Conservation (phyloP, 805 yeast genomes). For the Spencermartinsiella europaea region DNA sequence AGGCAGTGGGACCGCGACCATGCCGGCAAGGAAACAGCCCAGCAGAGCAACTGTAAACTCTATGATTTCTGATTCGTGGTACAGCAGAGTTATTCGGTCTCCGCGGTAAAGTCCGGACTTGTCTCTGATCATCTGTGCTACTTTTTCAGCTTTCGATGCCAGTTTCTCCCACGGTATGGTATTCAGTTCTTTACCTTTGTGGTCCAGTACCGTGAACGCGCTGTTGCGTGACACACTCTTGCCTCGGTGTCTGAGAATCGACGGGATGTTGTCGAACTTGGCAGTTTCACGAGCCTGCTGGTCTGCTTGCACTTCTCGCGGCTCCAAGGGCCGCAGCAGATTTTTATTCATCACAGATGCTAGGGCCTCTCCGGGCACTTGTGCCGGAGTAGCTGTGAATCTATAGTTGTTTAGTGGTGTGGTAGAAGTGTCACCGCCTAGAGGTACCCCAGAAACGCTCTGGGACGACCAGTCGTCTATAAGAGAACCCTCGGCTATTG, state of each 20-base stretch:
- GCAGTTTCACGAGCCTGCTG: constrained; percentile 19
- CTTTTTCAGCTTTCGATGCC: constrained; percentile 74
- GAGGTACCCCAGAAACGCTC: neutral
- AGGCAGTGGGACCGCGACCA: constrained; percentile 90
- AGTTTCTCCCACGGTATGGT: constrained; percentile 88
- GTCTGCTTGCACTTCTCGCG: constrained; percentile 41
- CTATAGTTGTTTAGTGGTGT: constrained; percentile 8
- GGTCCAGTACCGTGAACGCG: constrained; percentile 69
- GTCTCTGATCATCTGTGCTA: constrained; percentile 77
- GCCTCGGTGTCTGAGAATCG: constrained; percentile 70
- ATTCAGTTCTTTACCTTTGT: constrained; percentile 72
- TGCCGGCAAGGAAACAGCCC: constrained; percentile 91
- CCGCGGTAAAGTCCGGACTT: constrained; percentile 69
- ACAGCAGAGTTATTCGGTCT: constrained; percentile 79
- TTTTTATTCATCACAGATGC: constrained; percentile 15
- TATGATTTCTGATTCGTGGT: constrained; percentile 74
- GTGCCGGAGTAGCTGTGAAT: constrained; percentile 14
- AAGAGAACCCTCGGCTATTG: neutral
- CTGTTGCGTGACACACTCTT: constrained; percentile 55
- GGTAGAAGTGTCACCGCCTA: neutral
- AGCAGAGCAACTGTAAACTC: constrained; percentile 82
- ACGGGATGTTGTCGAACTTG: constrained; percentile 57
- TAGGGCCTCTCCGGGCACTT: constrained; percentile 7
- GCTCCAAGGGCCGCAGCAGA: constrained; percentile 59
- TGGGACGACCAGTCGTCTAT: neutral